Evolutionary conservation across 768 basidiomycete species (phyloP).

Genomic region (Hortiboletus flavorubellus): DNA sequence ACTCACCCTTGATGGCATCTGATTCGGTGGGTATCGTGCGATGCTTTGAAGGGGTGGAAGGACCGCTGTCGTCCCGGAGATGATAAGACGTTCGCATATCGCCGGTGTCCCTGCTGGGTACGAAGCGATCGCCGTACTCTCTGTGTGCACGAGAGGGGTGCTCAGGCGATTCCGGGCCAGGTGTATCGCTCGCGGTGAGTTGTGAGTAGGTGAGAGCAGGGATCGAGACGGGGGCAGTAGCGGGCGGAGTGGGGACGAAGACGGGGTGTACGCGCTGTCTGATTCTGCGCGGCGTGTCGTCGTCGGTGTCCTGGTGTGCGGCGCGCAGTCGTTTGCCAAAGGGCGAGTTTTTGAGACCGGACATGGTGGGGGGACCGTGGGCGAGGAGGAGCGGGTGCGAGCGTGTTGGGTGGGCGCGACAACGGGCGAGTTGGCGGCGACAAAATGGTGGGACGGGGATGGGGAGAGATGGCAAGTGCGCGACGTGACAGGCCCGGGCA

Average conservation of each 20-base stretch:
- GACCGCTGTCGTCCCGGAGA: constrained; percentile 52
- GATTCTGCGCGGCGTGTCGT: constrained; percentile 52
- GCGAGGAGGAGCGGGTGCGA: not conserved
- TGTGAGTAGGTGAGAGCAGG: constrained; percentile 54
- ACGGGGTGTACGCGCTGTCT: constrained; percentile 52
- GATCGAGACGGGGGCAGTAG: constrained; percentile 40
- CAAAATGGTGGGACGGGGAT: not conserved
- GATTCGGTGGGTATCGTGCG: constrained; percentile 65
- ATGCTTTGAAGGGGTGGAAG: constrained; percentile 57
- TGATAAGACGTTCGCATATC: constrained; percentile 64
- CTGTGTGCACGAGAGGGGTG: constrained; percentile 32
- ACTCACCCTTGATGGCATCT: constrained; percentile 71
- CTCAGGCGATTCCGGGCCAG: constrained; percentile 42
- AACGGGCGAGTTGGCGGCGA: constrained; percentile 2
- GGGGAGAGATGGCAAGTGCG: too few relatives aligned
- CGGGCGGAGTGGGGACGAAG: constrained; percentile 42
- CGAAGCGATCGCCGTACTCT: constrained; percentile 59
- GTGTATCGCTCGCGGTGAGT: constrained; percentile 49
- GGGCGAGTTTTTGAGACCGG: constrained; percentile 78
- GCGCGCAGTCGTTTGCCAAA: constrained; percentile 82
- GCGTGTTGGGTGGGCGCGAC: not conserved
- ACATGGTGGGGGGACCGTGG: constrained; percentile 48
- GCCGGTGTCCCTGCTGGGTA: constrained; percentile 55
- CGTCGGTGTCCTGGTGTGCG: constrained; percentile 54
- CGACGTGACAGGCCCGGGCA: constrained; percentile 17